Evolutionary conservation across 106 monocot genomes (phyloP).

Genomic region (Alisma plantagoaquatica): DNA sequence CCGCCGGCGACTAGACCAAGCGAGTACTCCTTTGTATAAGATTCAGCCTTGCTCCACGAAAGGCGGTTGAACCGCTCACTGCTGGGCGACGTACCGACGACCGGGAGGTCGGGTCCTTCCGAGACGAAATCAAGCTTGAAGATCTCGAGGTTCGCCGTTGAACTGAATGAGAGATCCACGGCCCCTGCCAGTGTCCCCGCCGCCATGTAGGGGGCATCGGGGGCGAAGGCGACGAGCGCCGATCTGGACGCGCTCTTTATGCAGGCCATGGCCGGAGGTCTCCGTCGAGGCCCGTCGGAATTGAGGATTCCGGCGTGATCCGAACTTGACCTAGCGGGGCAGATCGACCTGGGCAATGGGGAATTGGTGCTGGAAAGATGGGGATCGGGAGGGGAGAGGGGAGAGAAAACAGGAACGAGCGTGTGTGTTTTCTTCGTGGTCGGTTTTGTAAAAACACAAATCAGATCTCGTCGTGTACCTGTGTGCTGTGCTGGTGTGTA

Average conservation of each 20-base stretch:
- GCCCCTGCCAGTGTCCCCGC: slow-evolving; percentile 93
- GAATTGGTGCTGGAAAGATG: too few relatives aligned
- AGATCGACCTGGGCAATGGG: too few relatives aligned
- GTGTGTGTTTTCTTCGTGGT: too few relatives aligned
- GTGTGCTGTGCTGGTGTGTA: too few relatives aligned
- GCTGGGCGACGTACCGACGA: slow-evolving; percentile 51
- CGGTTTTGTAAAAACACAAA: too few relatives aligned
- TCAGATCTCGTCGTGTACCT: too few relatives aligned
- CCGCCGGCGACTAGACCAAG: slow-evolving; percentile 86
- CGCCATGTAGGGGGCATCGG: slow-evolving; percentile 78
- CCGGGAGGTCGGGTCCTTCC: slow-evolving; percentile 46
- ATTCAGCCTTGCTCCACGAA: slow-evolving; percentile 53
- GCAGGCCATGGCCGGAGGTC: slow-evolving; percentile 45
- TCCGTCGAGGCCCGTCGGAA: too few relatives aligned
- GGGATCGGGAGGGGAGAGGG: too few relatives aligned
- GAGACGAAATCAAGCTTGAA: slow-evolving; percentile 76
- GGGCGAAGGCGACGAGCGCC: slow-evolving; percentile 81
- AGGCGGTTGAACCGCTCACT: slow-evolving; percentile 82
- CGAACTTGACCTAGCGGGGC: too few relatives aligned
- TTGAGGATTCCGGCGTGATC: too few relatives aligned
- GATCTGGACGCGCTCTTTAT: slow-evolving; percentile 91
- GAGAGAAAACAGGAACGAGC: too few relatives aligned
- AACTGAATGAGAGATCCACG: slow-evolving; percentile 83
- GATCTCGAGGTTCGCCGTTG: slow-evolving; percentile 89
- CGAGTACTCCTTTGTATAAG: slow-evolving; percentile 35